Percentiles rank a stretch among this genome's conserved stretches.
Conservation (phyloP, 768 basidiomycete genomes). For the Antrodiella citrinella region DNA sequence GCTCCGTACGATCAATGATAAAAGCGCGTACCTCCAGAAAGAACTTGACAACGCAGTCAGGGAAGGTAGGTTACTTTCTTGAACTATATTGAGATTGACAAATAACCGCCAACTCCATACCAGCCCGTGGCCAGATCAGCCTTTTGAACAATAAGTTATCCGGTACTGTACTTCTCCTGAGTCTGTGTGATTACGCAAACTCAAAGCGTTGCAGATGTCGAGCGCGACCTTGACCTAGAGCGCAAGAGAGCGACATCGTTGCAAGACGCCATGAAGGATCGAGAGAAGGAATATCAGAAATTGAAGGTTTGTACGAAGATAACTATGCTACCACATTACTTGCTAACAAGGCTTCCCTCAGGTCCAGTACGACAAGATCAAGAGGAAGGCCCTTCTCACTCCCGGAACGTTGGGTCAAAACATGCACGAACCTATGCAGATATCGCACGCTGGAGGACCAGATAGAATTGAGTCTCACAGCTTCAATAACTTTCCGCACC, state of each 20-base stretch:
- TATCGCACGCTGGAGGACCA: constrained; percentile 7
- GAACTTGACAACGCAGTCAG: constrained; percentile 79
- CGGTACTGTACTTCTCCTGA: constrained; percentile 35
- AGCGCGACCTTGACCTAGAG: constrained; percentile 76
- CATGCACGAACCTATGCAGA: not conserved
- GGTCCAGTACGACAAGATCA: constrained; percentile 76
- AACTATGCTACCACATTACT: not conserved
- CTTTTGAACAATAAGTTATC: constrained; percentile 61
- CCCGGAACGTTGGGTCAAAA: constrained; percentile 18
- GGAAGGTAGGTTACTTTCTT: constrained; percentile 52
- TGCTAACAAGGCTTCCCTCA: no score
- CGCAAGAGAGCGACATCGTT: constrained; percentile 65
- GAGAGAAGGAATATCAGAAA: constrained; percentile 83
- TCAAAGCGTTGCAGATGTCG: constrained; percentile 44
- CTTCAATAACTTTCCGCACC: not conserved
- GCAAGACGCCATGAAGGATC: constrained; percentile 65
- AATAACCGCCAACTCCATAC: not conserved
- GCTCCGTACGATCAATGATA: constrained; percentile 73
- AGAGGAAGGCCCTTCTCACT: constrained; percentile 71
- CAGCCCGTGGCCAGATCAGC: constrained; percentile 73
- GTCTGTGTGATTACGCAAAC: not conserved
- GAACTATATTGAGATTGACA: not conserved
- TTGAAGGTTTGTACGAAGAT: constrained; percentile 47
- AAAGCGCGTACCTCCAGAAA: constrained; percentile 75
- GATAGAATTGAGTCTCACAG: constrained; percentile 8